phyloP scores from a whole-genome alignment of 2,329 filamentous ascomycete species.

The Nigrospora sphaerica region DNA sequence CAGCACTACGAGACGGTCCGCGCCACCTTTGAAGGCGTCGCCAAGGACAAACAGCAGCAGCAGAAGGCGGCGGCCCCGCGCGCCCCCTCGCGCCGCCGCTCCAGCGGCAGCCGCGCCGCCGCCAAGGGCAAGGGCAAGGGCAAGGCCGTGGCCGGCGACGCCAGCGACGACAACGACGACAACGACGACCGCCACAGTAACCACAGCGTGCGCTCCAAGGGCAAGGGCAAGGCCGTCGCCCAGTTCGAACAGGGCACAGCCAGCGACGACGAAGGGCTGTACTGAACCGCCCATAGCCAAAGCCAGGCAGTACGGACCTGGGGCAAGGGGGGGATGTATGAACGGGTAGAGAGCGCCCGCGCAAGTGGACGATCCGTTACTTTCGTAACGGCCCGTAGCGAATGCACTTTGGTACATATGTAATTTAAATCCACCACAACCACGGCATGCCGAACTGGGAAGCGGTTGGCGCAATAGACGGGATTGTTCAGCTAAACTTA shows the following conservation, averaged over 20 bases:
- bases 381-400: too few relatives aligned
- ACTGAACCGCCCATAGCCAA: constrained; percentile 23
- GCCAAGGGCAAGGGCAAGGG: constrained; percentile 29
- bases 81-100: too few relatives aligned
- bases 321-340: too few relatives aligned
- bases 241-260: constrained; percentile 46
- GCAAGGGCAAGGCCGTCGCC: constrained; percentile 49
- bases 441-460: too few relatives aligned
- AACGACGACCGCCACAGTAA: constrained; percentile 22
- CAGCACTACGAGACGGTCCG: constrained; percentile 85
- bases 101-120: constrained; percentile 15
- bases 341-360: too few relatives aligned
- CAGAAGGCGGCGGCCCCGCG: constrained; percentile 5
- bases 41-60: constrained; percentile 36
- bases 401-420: too few relatives aligned
- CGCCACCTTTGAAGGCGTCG: constrained; percentile 68
- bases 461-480: too few relatives aligned
- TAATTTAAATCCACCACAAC: too few relatives aligned
- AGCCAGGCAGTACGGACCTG: too few relatives aligned
- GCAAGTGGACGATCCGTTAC: too few relatives aligned
- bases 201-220: constrained; percentile 28
- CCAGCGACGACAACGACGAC: constrained; percentile 22
- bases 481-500: too few relatives aligned
- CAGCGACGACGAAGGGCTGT: constrained; percentile 50
- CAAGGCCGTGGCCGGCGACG: constrained; percentile 21